Evolutionary conservation across 768 basidiomycete genomes (phyloP).

Genomic region (Kwoniella shandongensis): DNA sequence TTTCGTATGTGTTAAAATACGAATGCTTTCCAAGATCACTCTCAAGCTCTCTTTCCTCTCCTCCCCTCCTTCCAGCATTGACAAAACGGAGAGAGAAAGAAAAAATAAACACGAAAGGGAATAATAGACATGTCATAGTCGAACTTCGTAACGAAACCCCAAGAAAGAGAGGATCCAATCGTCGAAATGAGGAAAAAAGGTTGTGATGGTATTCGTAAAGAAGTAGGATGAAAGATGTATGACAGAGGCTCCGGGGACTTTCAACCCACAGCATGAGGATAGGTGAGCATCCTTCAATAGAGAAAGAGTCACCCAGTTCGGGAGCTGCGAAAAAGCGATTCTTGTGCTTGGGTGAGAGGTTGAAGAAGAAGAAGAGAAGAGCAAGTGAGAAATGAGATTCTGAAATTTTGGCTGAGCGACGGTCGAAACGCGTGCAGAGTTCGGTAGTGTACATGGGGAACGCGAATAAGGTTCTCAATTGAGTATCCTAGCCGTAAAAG

Average conservation of each 20-base stretch:
- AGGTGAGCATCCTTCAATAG: slow-evolving; percentile 3
- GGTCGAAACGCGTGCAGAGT: too few species aligned
- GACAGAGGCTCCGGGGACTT: slow-evolving; percentile 46
- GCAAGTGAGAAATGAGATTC: neutral
- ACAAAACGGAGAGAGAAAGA: neutral
- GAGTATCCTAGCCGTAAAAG: too few species aligned
- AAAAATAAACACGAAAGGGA: neutral
- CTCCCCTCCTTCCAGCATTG: neutral
- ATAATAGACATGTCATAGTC: neutral
- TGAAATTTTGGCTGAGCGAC: slow-evolving; percentile 15
- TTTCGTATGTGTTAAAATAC: slow-evolving; percentile 33
- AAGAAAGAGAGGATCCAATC: slow-evolving; percentile 12
- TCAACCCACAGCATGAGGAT: slow-evolving; percentile 39
- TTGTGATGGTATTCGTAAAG: neutral
- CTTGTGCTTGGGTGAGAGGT: slow-evolving; percentile 27
- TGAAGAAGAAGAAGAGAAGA: slow-evolving; percentile 8
- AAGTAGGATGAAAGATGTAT: slow-evolving; percentile 1
- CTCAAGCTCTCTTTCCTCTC: neutral
- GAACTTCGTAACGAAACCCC: neutral
- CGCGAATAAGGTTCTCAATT: too few species aligned
- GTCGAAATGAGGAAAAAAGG: slow-evolving; percentile 4
- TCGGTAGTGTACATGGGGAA: too few species aligned
- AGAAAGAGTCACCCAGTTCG: slow-evolving; percentile 19
- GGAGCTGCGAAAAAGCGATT: slow-evolving; percentile 34
- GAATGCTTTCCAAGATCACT: slow-evolving; percentile 31